These are phyloP conservation scores for Acrocalymma vagum DNA, from an alignment of 2,329 filamentous ascomycete genomes.

Conservation along the genomic window DNA sequence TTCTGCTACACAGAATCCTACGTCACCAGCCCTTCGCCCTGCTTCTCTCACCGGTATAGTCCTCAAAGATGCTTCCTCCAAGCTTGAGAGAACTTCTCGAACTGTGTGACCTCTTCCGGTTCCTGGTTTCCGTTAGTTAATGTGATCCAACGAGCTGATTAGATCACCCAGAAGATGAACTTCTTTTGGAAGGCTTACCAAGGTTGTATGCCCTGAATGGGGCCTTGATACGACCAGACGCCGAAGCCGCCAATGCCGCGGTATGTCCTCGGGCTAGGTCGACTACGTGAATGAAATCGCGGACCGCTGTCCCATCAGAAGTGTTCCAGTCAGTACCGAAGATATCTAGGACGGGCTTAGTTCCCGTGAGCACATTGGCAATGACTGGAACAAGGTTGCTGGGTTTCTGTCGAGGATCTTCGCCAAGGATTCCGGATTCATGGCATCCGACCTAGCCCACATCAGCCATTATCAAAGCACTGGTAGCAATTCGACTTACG, in stretches of 20 bases:
- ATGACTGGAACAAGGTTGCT: conserved; percentile 73
- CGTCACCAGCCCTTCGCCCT: conserved; percentile 51
- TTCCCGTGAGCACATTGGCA: conserved; percentile 67
- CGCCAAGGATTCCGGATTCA: conserved; percentile 68
- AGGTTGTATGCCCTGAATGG: conserved; percentile 53
- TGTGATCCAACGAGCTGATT: background rate
- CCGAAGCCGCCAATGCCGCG: conserved; percentile 61
- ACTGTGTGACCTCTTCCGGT: conserved; percentile 54
- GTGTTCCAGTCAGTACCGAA: conserved; percentile 74
- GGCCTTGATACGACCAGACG: conserved; percentile 37
- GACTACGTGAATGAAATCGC: conserved; percentile 74
- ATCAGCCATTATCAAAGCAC: background rate
- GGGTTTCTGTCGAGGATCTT: conserved; percentile 68
- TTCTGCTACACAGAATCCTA: conserved; percentile 52
- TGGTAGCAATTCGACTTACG: conserved; percentile 31
- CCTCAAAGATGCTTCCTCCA: conserved; percentile 46
- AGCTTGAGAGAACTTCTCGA: conserved; percentile 50
- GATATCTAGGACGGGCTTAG: conserved; percentile 63
- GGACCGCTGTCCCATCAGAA: conserved; percentile 70
- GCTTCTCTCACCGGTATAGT: conserved; percentile 47
- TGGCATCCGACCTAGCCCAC: conserved; percentile 64
- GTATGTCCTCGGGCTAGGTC: conserved; percentile 72
- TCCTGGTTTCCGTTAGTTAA: conserved; percentile 34
- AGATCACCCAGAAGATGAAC: background rate
- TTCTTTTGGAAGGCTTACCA: conserved; percentile 25